A percentile compares a stretch with the other conserved stretches of the same genome.
These are phyloP conservation scores for Brassica cretica DNA, from an alignment of 345 rosid species.

Conservation along the genomic window DNA sequence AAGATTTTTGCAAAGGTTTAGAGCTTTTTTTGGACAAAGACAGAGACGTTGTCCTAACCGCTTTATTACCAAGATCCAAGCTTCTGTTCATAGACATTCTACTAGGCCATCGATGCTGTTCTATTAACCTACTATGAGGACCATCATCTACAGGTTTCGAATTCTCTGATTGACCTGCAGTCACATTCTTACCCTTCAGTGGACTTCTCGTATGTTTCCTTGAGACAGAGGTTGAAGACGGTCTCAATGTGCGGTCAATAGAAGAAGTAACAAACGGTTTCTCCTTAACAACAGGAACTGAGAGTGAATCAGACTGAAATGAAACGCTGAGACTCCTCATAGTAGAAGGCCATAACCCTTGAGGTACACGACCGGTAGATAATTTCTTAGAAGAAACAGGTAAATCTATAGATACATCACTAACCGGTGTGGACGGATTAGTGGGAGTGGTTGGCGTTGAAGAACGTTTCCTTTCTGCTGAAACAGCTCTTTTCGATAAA, in stretches of 20 bases:
- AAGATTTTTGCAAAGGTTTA: constrained; percentile 53
- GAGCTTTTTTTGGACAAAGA: constrained; percentile 36
- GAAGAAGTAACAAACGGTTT: constrained; percentile 56
- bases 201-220: constrained; percentile 75
- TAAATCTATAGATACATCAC: constrained; percentile 53
- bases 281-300: constrained; percentile 78
- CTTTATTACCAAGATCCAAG: constrained; percentile 60
- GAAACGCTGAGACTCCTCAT: constrained; percentile 96
- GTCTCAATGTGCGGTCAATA: constrained; percentile 67
- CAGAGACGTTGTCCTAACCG: constrained; percentile 43
- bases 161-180: constrained; percentile 72
- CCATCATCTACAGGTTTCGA: constrained; percentile 67
- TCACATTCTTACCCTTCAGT: constrained; percentile 62
- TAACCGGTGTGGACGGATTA: constrained; percentile 70
- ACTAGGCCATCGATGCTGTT: constrained; percentile 87
- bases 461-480: constrained; percentile 88
- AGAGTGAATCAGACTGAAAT: constrained; percentile 82
- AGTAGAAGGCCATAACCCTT: constrained; percentile 96
- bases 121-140: constrained; percentile 58
- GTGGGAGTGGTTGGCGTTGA: constrained; percentile 69
- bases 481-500: constrained; percentile 59
- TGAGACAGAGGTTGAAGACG: constrained; percentile 57
- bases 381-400: constrained; percentile 55
- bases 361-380: constrained; percentile 60
- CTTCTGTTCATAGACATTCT: constrained; percentile 54